These are phyloP conservation scores for Haplosporangium gracile DNA, from an alignment of 192 early-diverging fungal species.

Conservation along the genomic window DNA sequence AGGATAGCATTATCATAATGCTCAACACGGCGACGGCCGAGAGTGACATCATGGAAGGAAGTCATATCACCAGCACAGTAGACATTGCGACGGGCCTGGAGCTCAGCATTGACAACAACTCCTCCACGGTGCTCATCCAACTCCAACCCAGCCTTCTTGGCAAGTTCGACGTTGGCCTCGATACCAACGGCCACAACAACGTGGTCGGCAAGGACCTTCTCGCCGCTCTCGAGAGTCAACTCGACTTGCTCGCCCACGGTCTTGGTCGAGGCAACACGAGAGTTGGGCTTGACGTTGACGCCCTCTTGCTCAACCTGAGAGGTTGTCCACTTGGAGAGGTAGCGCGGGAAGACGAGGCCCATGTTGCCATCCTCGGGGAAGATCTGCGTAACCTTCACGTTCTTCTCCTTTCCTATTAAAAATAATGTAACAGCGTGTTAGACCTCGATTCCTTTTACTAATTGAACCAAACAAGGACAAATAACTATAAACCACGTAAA, in stretches of 20 bases:
- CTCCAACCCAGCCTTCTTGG: conserved; percentile 70
- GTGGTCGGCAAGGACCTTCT: conserved; percentile 65
- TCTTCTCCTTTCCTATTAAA: conserved; percentile 51
- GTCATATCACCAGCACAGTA: conserved; percentile 76
- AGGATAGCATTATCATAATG: conserved; percentile 75
- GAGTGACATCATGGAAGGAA: conserved; percentile 72
- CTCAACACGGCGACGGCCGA: conserved; percentile 76
- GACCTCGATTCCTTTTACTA: not conserved
- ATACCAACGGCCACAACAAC: conserved; percentile 74
- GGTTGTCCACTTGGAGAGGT: conserved; percentile 75
- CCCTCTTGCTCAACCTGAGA: conserved; percentile 63
- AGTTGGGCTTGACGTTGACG: conserved; percentile 63
- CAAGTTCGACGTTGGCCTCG: conserved; percentile 69
- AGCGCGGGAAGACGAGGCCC: conserved; percentile 69
- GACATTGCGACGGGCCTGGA: conserved; percentile 72
- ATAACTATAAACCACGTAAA: not conserved
- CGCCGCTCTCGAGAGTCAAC: conserved; percentile 59
- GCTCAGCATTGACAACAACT: conserved; percentile 74
- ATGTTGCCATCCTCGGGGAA: conserved; percentile 76
- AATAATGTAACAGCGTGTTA: no score
- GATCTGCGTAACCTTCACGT: conserved; percentile 68
- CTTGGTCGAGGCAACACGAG: conserved; percentile 52
- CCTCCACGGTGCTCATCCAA: conserved; percentile 70
- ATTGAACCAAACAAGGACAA: not conserved
- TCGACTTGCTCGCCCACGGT: conserved; percentile 52